Evolutionary conservation across 2,329 filamentous ascomycete species (phyloP), one percentile per base, ranked within the genome.

Genomic region (Scolecobasidium constrictum): DNA sequence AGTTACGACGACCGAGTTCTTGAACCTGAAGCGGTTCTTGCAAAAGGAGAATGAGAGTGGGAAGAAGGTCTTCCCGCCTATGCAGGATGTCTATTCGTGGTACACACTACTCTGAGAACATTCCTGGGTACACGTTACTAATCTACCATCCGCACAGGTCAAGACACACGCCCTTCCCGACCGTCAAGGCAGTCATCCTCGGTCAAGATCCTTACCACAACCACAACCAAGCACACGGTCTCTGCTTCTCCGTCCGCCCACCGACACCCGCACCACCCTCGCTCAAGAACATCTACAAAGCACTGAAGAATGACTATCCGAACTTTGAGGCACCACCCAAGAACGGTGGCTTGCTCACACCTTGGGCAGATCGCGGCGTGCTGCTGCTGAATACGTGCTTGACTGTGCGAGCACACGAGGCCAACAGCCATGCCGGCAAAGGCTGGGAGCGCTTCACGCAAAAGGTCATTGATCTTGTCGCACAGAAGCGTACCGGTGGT

Each of bases 201-300:
- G 92, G 92, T 50, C 92, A 98, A 67, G 92, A 98, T 60, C 92
- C 92, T 3, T 98, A 98, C 63, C 92, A 98, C 68, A 94, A 94
- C 60, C 62, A 78, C 60, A 93, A 93, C 62, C 92, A 98, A 70
- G 92, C 92, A 40, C 92, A 96, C 62, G 92, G 92, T 35, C 79
- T 98, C 46, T 90, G 85, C 59, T 98, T 98, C 72, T 94, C 86
- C 38, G 88, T 96, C 43, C 84, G 85, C 7, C 81, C 90, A 3
- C 92, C 92, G 0, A 94, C 86, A 0, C 77, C 77, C 3, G 86
- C 90, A 1, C 92, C 92, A 0, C 88, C 90, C 0, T 94, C 86
- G 1, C 78, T 98, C 13, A 77, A 78, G 53, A 98, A 98, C 66
- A 95, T 98, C 67, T 98, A 93, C 70, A 87, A 73, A 35, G 83